A percentile compares a stretch with the other conserved stretches of the same genome.
phyloP scores from a whole-genome alignment of 192 early-diverging fungal genomes.

The Radiomyces spectabilis region DNA sequence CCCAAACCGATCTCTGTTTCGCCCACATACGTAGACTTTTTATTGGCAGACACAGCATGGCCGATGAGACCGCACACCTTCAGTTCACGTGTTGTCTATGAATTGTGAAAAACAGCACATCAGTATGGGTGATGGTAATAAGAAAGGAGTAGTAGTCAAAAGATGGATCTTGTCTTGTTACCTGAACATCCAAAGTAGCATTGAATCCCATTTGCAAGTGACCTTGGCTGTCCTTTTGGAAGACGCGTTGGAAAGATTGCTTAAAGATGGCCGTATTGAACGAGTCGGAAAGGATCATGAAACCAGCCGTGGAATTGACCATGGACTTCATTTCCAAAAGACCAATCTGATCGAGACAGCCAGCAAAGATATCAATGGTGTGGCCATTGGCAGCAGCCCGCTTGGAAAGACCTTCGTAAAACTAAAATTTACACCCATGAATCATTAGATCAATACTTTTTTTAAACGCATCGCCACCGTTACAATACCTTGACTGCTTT shows the following conservation, averaged over 20 bases:
- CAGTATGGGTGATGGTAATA: no score
- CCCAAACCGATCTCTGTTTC: conserved; percentile 99
- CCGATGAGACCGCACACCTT: conserved; percentile 96
- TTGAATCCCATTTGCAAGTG: conserved; percentile 96
- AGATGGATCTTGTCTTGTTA: conserved; percentile 20
- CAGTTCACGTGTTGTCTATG: conserved; percentile 86
- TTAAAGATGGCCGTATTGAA: conserved; percentile 97
- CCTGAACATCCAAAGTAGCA: conserved; percentile 91
- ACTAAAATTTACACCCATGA: no score
- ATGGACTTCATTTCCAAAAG: conserved; percentile 94
- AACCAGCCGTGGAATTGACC: conserved; percentile 82
- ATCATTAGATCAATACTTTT: no score
- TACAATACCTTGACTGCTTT: conserved; percentile 74
- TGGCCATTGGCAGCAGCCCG: conserved; percentile 84
- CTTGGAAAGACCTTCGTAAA: conserved; percentile 85
- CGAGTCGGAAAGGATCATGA: conserved; percentile 92
- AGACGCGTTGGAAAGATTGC: conserved; percentile 92
- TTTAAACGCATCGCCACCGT: not conserved
- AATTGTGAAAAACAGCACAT: not conserved
- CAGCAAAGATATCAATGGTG: conserved; percentile 93
- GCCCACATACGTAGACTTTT: conserved; percentile 84
- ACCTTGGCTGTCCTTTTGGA: conserved; percentile 85
- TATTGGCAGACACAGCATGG: conserved; percentile 85
- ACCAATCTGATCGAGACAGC: conserved; percentile 97
- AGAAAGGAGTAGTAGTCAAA: no score